Evolutionary conservation across 129 eudicot species (phyloP), one percentile per base, ranked within the genome.

Genomic region (Escallonia rubra): DNA sequence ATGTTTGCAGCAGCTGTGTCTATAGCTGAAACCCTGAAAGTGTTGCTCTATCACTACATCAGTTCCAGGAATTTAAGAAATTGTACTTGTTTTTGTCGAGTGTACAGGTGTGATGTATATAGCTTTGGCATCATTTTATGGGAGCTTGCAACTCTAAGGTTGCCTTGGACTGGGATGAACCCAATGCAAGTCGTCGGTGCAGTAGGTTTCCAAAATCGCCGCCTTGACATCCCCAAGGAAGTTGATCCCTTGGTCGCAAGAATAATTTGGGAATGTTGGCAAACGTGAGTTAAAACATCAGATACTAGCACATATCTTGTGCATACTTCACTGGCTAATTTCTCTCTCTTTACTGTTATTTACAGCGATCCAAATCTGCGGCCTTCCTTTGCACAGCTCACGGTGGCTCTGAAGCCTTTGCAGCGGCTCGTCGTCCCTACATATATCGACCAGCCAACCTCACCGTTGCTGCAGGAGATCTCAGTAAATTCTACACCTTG

Each of bases 161-260:
- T 94, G 79, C 99, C 99, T 61, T 94, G 99, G 99, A 89, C 85
- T 41, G 99, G 95, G 11, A 89, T 94, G 99, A 94, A 94, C 69
- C 99, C 97, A 0, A 89, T 94, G 99, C 99, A 94, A 81, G 99
- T 94, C 4, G 99, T 94, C 7, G 99, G 99, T 39, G 99, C 99
- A 42, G 99, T 94, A 38, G 99, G 99, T 64, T 94, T 94, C 73
- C 99, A 94, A 68, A 86, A 94, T 72, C 95, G 90, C 4, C 95
- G 99, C 50, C 90, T 89, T 8, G 99, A 94, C 14, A 94, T 94
- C 77, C 93, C 99, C 61, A 89, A 84, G 78, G 95, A 94, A 62
- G 74, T 94, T 46, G 97, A 94, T 68, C 96, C 96, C 1, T 41
- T 94, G 65, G 99, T 94, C 6, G 96, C 86, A 61, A 82, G 98